Base-by-base conservation (phyloP, 257 asterid genomes). In the Capsicum chinense region DNA sequence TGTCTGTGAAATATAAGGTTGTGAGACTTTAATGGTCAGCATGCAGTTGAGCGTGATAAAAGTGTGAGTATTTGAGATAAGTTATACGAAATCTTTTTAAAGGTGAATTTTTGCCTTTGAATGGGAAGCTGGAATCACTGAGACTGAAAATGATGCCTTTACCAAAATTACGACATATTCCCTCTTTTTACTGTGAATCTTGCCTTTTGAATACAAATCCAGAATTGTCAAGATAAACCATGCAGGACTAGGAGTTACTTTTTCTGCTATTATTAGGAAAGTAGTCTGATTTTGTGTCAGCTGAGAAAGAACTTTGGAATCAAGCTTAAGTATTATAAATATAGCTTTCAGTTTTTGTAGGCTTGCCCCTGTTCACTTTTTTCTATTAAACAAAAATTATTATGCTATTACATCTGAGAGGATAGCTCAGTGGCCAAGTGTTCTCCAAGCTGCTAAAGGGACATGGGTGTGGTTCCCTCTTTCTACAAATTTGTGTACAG, bases 81-180 rank as follows among this genome's bases (percentile, higher is more conserved):
- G 64, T 76, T 54, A 14, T 54, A 56, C 6, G 26, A 13, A 56
- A 52, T 63, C 63, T 26, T 52, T 74, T 54, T 52, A 54, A 54
- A 33, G 50, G 64, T 26, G 64, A 76, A 0, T 54, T 76, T 76
- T 76, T 76, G 13, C 44, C 48, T 26, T 7, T 16, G 64, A 76
- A 19, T 54, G 62, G 33, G 81, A 54, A 76, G 42, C 81, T 54
- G 54, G 81, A 78, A 71, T 52, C 33, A 78, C 59, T 26, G 64
- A 76, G 63, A 26, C 48, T 42, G 44, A 26, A 56, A 33, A 78
- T 33, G 64, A 78, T 26, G 81, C 63, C 81, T 26, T 54, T 7
- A 78, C 33, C 4, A 16, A 54, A 74, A 42, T 54, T 26, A 14
- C 52, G 63, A 21, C 63, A 52, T 21, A 13, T 21, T 33, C 62